These are phyloP conservation scores for Neocatenulostroma microsporum DNA, from an alignment of 2,329 filamentous ascomycete genomes.

Conservation along the genomic window DNA sequence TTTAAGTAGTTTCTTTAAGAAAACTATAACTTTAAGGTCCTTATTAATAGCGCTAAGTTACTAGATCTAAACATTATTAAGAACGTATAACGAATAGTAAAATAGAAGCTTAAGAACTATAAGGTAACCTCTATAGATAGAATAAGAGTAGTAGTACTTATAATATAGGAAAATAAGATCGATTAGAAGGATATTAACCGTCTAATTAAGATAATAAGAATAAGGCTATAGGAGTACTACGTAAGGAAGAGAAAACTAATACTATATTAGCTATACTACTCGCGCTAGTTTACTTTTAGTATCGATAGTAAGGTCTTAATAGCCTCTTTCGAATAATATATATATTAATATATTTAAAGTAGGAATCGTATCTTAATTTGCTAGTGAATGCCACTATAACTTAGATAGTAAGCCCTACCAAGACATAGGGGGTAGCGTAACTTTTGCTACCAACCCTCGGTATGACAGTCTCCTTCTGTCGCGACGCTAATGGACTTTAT, in stretches of 20 bases:
- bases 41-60: not conserved
- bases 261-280: not conserved
- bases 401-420: not conserved
- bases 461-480: too few relatives aligned
- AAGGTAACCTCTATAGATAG: not conserved
- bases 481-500: too few relatives aligned
- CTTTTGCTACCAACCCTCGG: not conserved
- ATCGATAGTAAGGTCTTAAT: not conserved
- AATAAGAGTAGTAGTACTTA: not conserved
- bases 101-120: not conserved
- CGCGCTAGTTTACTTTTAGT: not conserved
- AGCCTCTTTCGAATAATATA: not conserved
- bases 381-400: not conserved
- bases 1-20: not conserved
- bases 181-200: not conserved
- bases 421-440: not conserved
- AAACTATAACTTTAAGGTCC: not conserved
- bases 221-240: not conserved
- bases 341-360: not conserved
- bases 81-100: not conserved
- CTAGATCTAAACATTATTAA: not conserved
- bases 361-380: not conserved
- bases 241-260: not conserved
- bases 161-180: not conserved
- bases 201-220: not conserved